A percentile compares a stretch with the other conserved stretches of the same genome.
These are phyloP conservation scores for Bisporella sp. DNA, from an alignment of 2,329 filamentous ascomycete species.

Conservation along the genomic window DNA sequence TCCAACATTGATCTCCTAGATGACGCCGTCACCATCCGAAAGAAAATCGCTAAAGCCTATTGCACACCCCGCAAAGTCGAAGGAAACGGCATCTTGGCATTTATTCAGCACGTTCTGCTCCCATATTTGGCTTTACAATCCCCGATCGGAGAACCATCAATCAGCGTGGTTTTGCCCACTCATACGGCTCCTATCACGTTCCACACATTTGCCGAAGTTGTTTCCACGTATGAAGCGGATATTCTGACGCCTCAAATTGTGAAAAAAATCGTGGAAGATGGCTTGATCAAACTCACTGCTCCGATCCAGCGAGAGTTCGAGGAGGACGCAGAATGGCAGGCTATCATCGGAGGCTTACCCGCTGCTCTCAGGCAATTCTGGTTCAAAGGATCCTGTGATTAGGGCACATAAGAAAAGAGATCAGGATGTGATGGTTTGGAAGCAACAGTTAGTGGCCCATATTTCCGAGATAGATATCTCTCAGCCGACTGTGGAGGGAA, in stretches of 20 bases:
- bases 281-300: neutral
- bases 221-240: too few relatives aligned
- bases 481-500: too few relatives aligned
- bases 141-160: too few relatives aligned
- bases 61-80: neutral
- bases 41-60: neutral
- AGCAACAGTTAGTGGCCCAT: too few relatives aligned
- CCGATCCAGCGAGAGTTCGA: neutral
- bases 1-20: conserved; percentile 1
- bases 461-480: too few relatives aligned
- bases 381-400: too few relatives aligned
- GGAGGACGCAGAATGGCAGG: neutral
- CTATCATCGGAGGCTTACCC: neutral
- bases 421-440: too few relatives aligned
- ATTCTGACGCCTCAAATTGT: neutral
- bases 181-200: too few relatives aligned
- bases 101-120: conserved; percentile 52
- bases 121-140: neutral
- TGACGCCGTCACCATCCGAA: neutral
- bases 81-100: conserved; percentile 64
- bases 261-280: neutral
- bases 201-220: too few relatives aligned
- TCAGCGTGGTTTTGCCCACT: too few relatives aligned
- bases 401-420: too few relatives aligned
- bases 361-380: too few relatives aligned